A percentile compares a stretch with the other conserved stretches of the same genome.
phyloP scores from a whole-genome alignment of 805 yeast species.

The Candida maesae region DNA sequence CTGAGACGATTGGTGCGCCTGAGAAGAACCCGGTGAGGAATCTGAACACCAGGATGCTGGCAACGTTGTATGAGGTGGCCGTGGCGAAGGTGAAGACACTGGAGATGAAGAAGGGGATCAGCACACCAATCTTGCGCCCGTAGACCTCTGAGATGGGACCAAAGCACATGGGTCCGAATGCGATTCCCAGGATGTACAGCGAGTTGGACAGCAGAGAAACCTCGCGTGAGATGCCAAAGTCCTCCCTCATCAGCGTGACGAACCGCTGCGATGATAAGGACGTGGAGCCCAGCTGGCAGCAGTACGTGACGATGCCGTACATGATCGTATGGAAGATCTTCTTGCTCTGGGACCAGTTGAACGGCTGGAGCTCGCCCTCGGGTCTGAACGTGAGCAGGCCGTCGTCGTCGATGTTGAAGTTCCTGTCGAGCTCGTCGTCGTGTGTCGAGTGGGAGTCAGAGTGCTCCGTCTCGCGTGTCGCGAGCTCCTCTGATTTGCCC shows the following conservation, averaged over 20 bases:
- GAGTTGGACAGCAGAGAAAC: constrained; percentile 53
- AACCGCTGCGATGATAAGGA: constrained; percentile 38
- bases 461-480: not conserved
- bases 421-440: constrained; percentile 2
- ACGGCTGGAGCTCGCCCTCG: constrained; percentile 23
- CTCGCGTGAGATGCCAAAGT: constrained; percentile 41
- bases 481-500: constrained; percentile 8
- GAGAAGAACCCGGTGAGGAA: constrained; percentile 59
- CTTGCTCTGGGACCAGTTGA: constrained; percentile 33
- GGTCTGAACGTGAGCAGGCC: constrained; percentile 15
- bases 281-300: constrained; percentile 50
- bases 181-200: constrained; percentile 61
- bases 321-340: constrained; percentile 37
- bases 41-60: constrained; percentile 48
- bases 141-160: constrained; percentile 49
- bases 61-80: constrained; percentile 47
- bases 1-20: constrained; percentile 55
- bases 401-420: constrained; percentile 11
- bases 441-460: not conserved
- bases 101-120: constrained; percentile 38
- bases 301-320: constrained; percentile 38
- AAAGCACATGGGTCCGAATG: constrained; percentile 55
- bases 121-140: constrained; percentile 41
- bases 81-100: constrained; percentile 44
- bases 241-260: constrained; percentile 29